Conservation (phyloP, 495 filamentous ascomycete genomes). For the Tuber borchii region DNA sequence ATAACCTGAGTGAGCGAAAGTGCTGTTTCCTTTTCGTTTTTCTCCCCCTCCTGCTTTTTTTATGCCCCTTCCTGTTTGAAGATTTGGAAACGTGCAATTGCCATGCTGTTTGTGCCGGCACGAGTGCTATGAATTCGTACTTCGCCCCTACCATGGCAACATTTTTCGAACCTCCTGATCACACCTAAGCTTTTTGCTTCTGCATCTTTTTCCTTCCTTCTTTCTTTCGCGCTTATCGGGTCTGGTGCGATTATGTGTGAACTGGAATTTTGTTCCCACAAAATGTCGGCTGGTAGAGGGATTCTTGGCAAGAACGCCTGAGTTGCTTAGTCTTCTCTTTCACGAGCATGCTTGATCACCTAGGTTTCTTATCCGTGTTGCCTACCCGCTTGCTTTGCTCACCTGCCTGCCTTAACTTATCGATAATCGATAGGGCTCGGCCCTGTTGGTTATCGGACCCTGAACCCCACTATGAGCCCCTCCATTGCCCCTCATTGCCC, state of each 20-base stretch:
- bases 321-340: not conserved
- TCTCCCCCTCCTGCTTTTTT: not conserved
- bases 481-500: conserved; percentile 39
- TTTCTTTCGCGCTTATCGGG: not conserved
- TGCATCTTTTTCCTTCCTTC: not conserved
- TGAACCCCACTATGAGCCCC: conserved; percentile 28
- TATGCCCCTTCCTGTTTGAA: not conserved
- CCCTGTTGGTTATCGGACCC: conserved; percentile 37
- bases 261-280: not conserved
- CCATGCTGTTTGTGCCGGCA: not conserved
- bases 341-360: not conserved
- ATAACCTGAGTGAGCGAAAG: not conserved
- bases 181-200: not conserved
- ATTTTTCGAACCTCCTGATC: not conserved
- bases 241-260: not conserved
- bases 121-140: not conserved
- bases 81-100: not conserved
- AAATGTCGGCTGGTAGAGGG: not conserved
- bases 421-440: conserved; percentile 36
- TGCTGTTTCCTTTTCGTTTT: not conserved
- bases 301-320: not conserved
- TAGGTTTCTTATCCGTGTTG: not conserved
- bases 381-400: not conserved
- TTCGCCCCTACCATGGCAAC: not conserved
- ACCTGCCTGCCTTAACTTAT: conserved; percentile 15